phyloP scores from a whole-genome alignment of 1,139 yeast species.

The Protomyces inundatus region DNA sequence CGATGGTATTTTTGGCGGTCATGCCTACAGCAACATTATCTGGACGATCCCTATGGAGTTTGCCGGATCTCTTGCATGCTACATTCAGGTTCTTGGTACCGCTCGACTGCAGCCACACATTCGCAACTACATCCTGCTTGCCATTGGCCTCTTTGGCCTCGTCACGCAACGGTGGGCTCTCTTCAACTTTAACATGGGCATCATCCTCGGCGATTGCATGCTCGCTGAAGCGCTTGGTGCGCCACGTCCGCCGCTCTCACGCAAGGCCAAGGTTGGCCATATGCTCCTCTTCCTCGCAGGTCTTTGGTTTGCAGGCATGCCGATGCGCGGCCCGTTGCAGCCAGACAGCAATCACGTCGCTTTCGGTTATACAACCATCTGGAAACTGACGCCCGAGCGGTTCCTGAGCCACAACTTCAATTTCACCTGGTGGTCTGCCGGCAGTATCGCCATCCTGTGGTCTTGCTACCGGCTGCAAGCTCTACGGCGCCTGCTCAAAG shows the following conservation, averaged over 20 bases:
- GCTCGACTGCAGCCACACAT: not conserved
- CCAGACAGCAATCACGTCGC: not conserved
- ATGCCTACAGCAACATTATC: constrained; percentile 8
- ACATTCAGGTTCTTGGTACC: constrained; percentile 2
- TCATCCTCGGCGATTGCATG: not conserved
- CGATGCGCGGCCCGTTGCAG: not conserved
- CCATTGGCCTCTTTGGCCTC: not conserved
- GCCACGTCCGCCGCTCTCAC: not conserved
- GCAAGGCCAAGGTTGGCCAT: not conserved
- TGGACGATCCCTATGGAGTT: constrained; percentile 25
- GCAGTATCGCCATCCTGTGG: not conserved
- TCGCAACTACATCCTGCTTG: not conserved
- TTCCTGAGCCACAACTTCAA: constrained; percentile 1
- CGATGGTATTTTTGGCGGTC: constrained; percentile 4
- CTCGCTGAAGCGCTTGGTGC: not conserved
- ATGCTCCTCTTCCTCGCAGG: not conserved
- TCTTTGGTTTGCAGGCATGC: constrained; percentile 10
- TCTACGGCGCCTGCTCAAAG: not conserved
- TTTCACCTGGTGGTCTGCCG: constrained; percentile 6
- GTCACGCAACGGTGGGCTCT: not conserved
- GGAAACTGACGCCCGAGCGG: constrained; percentile 6
- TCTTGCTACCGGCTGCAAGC: not conserved
- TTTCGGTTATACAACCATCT: not conserved
- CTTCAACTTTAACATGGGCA: constrained; percentile 7
- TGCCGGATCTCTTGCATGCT: constrained; percentile 7